Base-by-base conservation (phyloP, 1,284 basidiomycete species). In the Sanghuangporus baumii region DNA sequence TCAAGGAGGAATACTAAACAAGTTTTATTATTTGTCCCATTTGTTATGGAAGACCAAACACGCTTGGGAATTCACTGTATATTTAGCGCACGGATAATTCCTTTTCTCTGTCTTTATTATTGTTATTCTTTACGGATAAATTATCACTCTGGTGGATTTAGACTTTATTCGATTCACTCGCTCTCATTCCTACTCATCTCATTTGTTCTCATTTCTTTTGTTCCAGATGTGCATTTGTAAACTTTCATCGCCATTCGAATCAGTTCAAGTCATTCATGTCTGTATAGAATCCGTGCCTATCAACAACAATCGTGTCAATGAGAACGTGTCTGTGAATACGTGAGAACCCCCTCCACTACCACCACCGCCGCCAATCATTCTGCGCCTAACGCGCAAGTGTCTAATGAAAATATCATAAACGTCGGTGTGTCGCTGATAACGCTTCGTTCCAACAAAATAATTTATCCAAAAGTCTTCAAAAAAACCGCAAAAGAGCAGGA, bases 241-340 rank as follows among this genome's bases (percentile, higher is more conserved):
- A 12, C 1, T 16, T 55, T 36, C 52, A 40, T 55, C 34, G 37
- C 9, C 23, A 31, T 51, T 48, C 26, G 26, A 31, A 31, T 31
- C 57, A 48, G 50, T 58, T 26, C 57, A 36, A 58, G 46, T 58
- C 57, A 43, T 58, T 34, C 43, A 48, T 26, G 43, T 11, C 16
- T 43, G 55, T 57, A 18, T 34, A 36, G 18, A 34, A 46, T 47
- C 8, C 26, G 8, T 46, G 8, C 16, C 16, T 46, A 46, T 7
- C 20, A n/a, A 7, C 8, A n/a, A 46, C 43, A 46, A 46, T 46
- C 5, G 20, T 46, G 43, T n/a, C 16, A n/a, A 7, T n/a, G 43
- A n/a, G 43, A 46, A 46, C 20, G 43, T 46, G 40, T 41, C 12
- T 41, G 40, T 41, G 40, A 41, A 41, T 41, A n/a, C 6, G 40